phyloP scores from a whole-genome alignment of 2,329 filamentous ascomycete genomes.

The Chalara sp. region DNA sequence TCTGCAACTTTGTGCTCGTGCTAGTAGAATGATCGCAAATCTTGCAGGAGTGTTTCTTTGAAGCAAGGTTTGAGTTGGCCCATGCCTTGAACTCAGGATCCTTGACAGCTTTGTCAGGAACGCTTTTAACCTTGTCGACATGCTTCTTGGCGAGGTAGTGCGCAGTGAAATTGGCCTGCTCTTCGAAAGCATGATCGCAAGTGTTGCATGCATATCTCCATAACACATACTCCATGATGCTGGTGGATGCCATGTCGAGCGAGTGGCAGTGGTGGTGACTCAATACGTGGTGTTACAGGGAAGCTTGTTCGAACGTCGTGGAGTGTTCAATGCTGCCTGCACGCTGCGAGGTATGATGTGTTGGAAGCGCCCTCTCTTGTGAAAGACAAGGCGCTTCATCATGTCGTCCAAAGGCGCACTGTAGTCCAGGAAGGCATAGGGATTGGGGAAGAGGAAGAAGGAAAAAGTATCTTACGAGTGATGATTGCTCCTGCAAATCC shows the following conservation, averaged over 20 bases:
- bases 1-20: not conserved
- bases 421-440: not conserved
- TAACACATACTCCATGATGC: too few relatives aligned
- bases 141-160: not conserved
- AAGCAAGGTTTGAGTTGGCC: not conserved
- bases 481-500: conserved; percentile 92
- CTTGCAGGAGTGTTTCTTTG: not conserved
- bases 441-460: conserved; percentile 5
- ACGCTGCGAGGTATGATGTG: not conserved
- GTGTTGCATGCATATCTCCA: not conserved
- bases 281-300: too few relatives aligned
- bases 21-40: conserved; percentile 1
- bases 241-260: too few relatives aligned
- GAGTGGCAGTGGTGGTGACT: too few relatives aligned
- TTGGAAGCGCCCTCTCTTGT: not conserved
- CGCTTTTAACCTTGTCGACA: not conserved
- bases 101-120: not conserved
- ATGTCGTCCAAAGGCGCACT: too few relatives aligned
- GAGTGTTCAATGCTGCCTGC: too few relatives aligned
- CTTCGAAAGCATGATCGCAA: not conserved
- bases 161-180: not conserved
- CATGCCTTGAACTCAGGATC: not conserved
- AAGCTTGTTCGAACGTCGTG: too few relatives aligned
- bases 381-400: too few relatives aligned
- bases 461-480: conserved; percentile 40